Evolutionary conservation across 495 filamentous ascomycete species (phyloP).

Genomic region (Cercophora sp.): DNA sequence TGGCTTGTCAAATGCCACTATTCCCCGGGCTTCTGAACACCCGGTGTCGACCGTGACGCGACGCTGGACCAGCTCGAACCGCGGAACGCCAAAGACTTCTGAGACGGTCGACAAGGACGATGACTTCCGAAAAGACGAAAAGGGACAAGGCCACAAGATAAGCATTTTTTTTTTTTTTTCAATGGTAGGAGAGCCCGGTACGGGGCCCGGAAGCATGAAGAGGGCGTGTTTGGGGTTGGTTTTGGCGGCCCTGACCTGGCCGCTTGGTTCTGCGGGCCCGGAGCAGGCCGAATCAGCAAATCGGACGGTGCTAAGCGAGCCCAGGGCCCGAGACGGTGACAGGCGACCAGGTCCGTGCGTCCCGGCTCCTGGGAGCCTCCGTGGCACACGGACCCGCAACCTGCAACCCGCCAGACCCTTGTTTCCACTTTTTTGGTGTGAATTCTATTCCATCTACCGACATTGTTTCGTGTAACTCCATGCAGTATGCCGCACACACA

Average conservation of each 20-base stretch:
- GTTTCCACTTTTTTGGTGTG: constrained; percentile 8
- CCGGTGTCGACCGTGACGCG: no score
- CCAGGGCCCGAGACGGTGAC: background rate
- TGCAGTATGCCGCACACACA: no score
- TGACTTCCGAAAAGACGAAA: no score
- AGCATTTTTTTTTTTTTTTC: no score
- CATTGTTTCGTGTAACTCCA: constrained; percentile 1
- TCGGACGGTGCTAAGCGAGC: constrained; percentile 9
- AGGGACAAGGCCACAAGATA: no score
- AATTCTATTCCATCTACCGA: background rate
- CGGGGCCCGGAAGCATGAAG: constrained; percentile 9
- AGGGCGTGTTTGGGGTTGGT: constrained; percentile 15
- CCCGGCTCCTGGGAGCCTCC: constrained; percentile 7
- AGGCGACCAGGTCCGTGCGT: constrained; percentile 4
- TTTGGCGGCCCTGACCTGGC: constrained; percentile 2
- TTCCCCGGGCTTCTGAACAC: no score
- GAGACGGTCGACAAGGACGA: no score
- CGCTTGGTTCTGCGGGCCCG: background rate
- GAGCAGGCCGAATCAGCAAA: constrained; percentile 10
- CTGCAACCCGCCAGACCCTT: background rate
- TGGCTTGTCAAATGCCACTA: no score
- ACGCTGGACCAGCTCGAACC: no score
- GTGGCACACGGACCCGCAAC: constrained; percentile 8
- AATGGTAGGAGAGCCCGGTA: background rate
- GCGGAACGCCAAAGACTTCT: no score